Conservation (phyloP, 768 basidiomycete species). For the Chalciporus sphaerocephalus region DNA sequence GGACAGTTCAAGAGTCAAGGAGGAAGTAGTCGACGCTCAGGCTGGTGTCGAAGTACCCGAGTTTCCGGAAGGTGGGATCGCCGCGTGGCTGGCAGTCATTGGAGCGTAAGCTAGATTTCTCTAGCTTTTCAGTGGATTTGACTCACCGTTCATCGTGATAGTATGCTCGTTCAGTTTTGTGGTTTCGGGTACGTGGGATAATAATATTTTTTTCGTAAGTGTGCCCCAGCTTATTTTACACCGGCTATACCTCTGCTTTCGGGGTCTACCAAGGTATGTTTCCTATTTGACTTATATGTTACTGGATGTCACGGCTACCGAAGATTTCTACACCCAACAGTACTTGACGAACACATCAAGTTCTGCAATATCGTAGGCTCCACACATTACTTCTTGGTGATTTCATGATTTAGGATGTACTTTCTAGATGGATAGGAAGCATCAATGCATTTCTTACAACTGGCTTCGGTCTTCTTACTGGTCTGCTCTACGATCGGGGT, state of each 20-base stretch:
- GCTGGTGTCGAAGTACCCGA: not conserved
- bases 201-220: not conserved
- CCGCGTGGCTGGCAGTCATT: slow-evolving; percentile 23
- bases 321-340: slow-evolving; percentile 38
- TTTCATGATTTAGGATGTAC: not conserved
- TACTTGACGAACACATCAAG: slow-evolving; percentile 33
- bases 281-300: not conserved
- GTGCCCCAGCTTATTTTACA: not conserved
- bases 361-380: slow-evolving; percentile 36
- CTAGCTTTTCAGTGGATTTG: not conserved
- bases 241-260: slow-evolving; percentile 33
- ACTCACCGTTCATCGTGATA: slow-evolving; percentile 6
- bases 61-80: slow-evolving; percentile 28
- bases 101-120: slow-evolving; percentile 18
- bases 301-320: not conserved
- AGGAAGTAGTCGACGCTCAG: not conserved
- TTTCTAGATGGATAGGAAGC: slow-evolving; percentile 43
- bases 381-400: not conserved
- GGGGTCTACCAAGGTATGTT: slow-evolving; percentile 40
- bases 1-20: not conserved
- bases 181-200: slow-evolving; percentile 27
- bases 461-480: slow-evolving; percentile 37
- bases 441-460: slow-evolving; percentile 40
- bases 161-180: slow-evolving; percentile 31
- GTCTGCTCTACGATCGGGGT: slow-evolving; percentile 48